phyloP scores from a whole-genome alignment of 2,329 filamentous ascomycete genomes.

The Colletotrichum limetticola region DNA sequence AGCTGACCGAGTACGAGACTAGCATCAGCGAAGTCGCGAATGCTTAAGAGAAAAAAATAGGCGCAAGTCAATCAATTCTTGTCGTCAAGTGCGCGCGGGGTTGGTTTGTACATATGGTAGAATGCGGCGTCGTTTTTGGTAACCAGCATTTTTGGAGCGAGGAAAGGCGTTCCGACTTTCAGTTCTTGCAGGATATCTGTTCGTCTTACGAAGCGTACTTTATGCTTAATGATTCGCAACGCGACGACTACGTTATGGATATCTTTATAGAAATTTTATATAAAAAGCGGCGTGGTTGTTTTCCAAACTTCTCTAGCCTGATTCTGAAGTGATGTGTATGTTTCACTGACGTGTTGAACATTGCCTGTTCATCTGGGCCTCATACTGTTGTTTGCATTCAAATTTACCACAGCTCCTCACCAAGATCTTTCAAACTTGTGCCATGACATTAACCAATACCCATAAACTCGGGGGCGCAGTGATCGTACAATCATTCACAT shows the following conservation, averaged over 20 bases:
- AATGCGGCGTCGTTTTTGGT: conserved; percentile 25
- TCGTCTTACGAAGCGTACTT: not conserved
- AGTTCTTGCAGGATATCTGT: not conserved
- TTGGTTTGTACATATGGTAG: not conserved
- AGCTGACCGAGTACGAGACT: conserved; percentile 80
- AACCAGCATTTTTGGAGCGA: conserved; percentile 21
- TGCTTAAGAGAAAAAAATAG: not conserved
- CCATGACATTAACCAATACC: too few species aligned
- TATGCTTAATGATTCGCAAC: conserved; percentile 12
- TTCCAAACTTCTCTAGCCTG: too few species aligned
- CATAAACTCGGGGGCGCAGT: not conserved
- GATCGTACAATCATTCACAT: conserved; percentile 3
- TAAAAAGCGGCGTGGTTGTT: conserved; percentile 14
- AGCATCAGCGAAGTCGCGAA: conserved; percentile 42
- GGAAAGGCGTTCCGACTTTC: not conserved
- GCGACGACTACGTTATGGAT: conserved; percentile 1
- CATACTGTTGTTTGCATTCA: not conserved
- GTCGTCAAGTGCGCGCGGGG: not conserved
- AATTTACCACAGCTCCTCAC: not conserved
- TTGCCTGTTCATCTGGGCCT: too few species aligned
- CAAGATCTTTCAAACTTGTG: too few species aligned
- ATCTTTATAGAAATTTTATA: conserved; percentile 8
- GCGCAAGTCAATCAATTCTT: too few species aligned
- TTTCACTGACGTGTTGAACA: too few species aligned
- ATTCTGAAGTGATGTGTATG: too few species aligned